Conservation (phyloP, 1,284 basidiomycete genomes). For the Cerioporus squamosus region DNA sequence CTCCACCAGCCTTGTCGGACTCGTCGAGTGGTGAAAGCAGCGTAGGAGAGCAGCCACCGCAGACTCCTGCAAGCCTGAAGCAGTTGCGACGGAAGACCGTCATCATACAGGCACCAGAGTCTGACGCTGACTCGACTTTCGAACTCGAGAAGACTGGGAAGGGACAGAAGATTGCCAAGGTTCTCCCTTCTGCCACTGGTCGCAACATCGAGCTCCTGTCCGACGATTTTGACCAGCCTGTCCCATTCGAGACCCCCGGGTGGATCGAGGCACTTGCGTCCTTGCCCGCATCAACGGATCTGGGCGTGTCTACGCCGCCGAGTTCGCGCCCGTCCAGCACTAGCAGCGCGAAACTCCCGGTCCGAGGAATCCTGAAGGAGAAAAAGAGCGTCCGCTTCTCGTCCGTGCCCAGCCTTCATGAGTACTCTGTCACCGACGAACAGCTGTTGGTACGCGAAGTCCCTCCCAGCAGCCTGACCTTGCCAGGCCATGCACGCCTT, state of each 20-base stretch:
- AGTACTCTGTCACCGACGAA: conserved; percentile 14
- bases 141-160: conserved; percentile 10
- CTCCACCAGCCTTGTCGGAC: conserved; percentile 1
- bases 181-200: conserved; percentile 15
- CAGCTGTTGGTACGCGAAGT: background rate
- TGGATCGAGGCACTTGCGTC: background rate
- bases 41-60: background rate
- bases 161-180: conserved; percentile 9
- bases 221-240: conserved; percentile 21
- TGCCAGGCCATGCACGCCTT: background rate
- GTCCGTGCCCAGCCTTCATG: conserved; percentile 31
- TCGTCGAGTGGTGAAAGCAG: conserved; percentile 10
- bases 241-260: conserved; percentile 30
- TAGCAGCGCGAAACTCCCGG: conserved; percentile 27
- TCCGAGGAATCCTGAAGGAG: conserved; percentile 40
- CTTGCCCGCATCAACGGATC: background rate
- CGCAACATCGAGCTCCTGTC: conserved; percentile 1
- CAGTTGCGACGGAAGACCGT: conserved; percentile 35
- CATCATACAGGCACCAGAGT: conserved; percentile 35
- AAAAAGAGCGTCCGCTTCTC: conserved; percentile 43
- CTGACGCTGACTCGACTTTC: conserved; percentile 7
- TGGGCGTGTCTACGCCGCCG: conserved; percentile 18
- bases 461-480: too few relatives aligned
- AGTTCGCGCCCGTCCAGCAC: conserved; percentile 27
- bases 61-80: conserved; percentile 13